Evolutionary conservation across 2,329 filamentous ascomycete species (phyloP).

Genomic region (Sporothrix inflata): DNA sequence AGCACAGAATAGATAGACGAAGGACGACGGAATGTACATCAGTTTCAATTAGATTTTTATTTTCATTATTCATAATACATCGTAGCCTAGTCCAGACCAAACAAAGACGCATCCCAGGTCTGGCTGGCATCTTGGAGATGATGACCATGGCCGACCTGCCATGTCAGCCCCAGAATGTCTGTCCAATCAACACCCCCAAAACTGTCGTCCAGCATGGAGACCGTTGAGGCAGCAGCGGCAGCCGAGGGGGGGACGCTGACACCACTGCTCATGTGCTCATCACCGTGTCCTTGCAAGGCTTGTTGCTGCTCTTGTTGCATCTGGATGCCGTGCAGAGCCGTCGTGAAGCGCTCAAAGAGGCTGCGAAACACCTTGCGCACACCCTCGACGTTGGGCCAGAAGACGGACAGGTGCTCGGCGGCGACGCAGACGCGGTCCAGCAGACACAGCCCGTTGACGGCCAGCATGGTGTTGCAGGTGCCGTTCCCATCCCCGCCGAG

Average conservation of each 20-base stretch:
- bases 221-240: not conserved
- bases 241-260: not conserved
- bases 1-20: not conserved
- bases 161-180: conserved; percentile 27
- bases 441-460: conserved; percentile 21
- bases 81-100: conserved; percentile 3
- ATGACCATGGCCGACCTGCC: conserved; percentile 7
- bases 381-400: conserved; percentile 31
- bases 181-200: conserved; percentile 26
- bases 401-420: conserved; percentile 22
- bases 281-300: not conserved
- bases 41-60: not conserved
- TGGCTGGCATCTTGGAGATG: conserved; percentile 12
- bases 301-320: conserved; percentile 15
- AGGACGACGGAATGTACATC: not conserved
- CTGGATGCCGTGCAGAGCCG: conserved; percentile 14
- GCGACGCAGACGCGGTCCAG: conserved; percentile 26
- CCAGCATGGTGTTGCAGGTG: conserved; percentile 17
- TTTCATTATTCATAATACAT: not conserved
- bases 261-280: not conserved
- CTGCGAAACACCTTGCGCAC: conserved; percentile 28
- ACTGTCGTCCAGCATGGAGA: not conserved
- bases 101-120: conserved; percentile 20
- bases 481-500: not conserved
- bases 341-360: conserved; percentile 26